Evolutionary conservation across 306 rosid genomes (phyloP), one percentile per base, ranked within the genome.

Genomic region (Cicer judaicum): DNA sequence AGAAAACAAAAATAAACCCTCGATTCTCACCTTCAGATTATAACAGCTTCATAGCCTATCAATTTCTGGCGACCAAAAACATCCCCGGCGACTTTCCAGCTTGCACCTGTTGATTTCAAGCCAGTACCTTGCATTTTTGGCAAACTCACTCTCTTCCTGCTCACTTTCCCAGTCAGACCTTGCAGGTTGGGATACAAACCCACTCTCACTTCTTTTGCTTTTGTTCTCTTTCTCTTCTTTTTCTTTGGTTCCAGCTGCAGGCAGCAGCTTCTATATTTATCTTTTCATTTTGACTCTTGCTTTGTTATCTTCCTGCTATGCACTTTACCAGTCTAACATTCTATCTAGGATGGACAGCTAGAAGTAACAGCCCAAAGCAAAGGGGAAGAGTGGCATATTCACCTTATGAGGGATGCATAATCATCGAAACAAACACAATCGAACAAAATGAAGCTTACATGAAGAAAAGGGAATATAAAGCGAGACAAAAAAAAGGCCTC

Each of bases 381-480:
- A 4, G 36, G 61, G 36, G 10, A 7, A 54, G 10, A 54, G 36
- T 18, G 34, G 7, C 61, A 9, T 54, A 5, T 18, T 54, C 61
- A 8, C 6, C 61, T 0, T 1, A 54, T 19, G 61, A 54, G 60
- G 24, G 34, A 54, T 19, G 12, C 36, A 9, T 24, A 2, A 18
- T 54, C 10, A 54, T 8, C 11, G 1, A 8, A 60, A 64, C 34
- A 79, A 38, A n/a, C 49, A 47, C 12, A 48, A 9, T 40, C n/a
- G 57, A 57, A 73, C 5, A 39, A 65, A 79, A 15, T 46, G 74
- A 73, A 55, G 29, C 83, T 79, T 73, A 73, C 83, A 19, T 53
- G 82, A 47, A 62, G 14, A 9, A 8, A 55, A 55, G 36, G 8
- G 36, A 55, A 21, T 5, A 34, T 12, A 55, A 52, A 61, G 18